Conservation (phyloP, 495 filamentous ascomycete genomes). For the Bathelium albidoporum region DNA sequence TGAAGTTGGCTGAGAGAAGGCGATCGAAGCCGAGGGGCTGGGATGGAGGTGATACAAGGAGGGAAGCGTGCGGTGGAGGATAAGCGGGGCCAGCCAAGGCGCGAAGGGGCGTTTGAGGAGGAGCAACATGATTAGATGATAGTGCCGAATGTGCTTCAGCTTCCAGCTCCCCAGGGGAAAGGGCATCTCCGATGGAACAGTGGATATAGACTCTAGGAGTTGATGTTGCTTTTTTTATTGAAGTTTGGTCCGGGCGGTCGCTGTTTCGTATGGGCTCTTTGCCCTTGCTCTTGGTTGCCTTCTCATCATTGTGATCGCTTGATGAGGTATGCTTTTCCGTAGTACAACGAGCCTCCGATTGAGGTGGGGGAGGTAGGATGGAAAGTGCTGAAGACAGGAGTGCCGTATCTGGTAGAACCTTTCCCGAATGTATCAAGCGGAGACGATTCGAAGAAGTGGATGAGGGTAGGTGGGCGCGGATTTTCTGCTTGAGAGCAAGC, state of each 20-base stretch:
- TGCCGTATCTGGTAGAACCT: constrained; percentile 64
- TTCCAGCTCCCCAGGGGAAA: constrained; percentile 56
- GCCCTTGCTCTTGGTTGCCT: constrained; percentile 40
- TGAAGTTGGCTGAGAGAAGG: constrained; percentile 68
- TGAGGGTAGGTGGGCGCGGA: constrained; percentile 60
- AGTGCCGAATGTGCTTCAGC: constrained; percentile 47
- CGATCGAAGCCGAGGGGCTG: constrained; percentile 83
- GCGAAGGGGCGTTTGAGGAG: constrained; percentile 1
- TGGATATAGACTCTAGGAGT: constrained; percentile 61
- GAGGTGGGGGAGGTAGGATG: constrained; percentile 40
- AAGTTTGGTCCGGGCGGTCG: constrained; percentile 17
- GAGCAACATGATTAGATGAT: constrained; percentile 6
- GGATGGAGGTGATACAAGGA: constrained; percentile 36
- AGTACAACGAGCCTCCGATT: background rate
- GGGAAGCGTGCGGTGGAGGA: background rate
- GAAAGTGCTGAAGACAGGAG: constrained; percentile 55
- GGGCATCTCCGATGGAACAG: constrained; percentile 72
- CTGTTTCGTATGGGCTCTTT: constrained; percentile 42
- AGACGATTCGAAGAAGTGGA: constrained; percentile 55
- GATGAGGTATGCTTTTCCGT: constrained; percentile 30
- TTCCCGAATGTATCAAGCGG: constrained; percentile 79
- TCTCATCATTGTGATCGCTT: constrained; percentile 20
- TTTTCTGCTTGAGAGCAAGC: constrained; percentile 65
- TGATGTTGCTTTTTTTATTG: constrained; percentile 13
- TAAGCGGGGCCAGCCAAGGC: constrained; percentile 4